phyloP scores from a whole-genome alignment of 148 eudicot genomes.

The Camellia japonica region DNA sequence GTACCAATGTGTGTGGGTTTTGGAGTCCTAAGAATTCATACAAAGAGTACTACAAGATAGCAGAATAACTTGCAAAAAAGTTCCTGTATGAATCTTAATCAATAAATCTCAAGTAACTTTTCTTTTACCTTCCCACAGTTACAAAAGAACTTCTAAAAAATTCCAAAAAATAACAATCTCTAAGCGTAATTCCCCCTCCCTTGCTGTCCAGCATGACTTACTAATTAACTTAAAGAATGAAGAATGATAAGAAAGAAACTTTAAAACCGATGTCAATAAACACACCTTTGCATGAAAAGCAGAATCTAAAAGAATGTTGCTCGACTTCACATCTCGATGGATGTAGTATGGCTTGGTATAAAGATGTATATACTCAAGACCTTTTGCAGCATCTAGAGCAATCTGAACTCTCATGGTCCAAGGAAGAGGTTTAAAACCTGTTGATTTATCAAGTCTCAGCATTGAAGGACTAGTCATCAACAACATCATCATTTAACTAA shows the following conservation, averaged over 20 bases:
- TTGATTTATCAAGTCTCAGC: neutral
- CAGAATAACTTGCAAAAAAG: no score
- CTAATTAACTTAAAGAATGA: neutral
- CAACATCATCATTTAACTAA: neutral
- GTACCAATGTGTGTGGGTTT: no score
- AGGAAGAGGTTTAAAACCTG: slow-evolving; percentile 19
- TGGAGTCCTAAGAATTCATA: no score
- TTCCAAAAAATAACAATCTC: no score
- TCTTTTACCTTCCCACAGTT: no score
- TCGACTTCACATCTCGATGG: slow-evolving; percentile 21
- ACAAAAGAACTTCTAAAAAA: no score
- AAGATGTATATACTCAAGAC: slow-evolving; percentile 17
- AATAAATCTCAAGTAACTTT: no score
- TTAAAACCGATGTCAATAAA: neutral
- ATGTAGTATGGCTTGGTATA: slow-evolving; percentile 14
- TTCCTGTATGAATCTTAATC: no score
- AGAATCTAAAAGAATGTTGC: slow-evolving; percentile 19
- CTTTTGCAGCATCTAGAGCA: slow-evolving; percentile 20
- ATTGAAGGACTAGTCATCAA: neutral
- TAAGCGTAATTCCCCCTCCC: no score
- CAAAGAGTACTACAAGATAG: no score
- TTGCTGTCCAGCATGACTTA: no score
- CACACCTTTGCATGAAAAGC: slow-evolving; percentile 15
- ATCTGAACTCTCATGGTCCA: slow-evolving; percentile 17
- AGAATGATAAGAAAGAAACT: neutral